Evolutionary conservation across 306 rosid species (phyloP).

Genomic region (Vicia villosa): DNA sequence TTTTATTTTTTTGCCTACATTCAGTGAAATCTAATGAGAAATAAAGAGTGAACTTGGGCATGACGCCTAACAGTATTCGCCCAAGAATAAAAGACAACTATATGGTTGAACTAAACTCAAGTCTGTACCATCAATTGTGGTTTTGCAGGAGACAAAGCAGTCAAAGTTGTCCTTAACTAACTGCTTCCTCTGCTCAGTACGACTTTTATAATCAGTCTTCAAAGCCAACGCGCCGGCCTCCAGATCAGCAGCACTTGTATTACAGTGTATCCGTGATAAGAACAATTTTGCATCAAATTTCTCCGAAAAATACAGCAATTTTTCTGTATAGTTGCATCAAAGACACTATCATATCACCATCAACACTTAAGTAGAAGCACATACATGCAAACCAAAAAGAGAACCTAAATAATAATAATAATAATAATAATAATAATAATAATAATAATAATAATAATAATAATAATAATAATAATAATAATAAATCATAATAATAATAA

Average conservation of each 20-base stretch:
- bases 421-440: neutral
- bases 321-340: slow-evolving; percentile 66
- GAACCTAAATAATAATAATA: neutral
- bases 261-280: slow-evolving; percentile 82
- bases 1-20: slow-evolving; percentile 25
- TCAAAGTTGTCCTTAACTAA: slow-evolving; percentile 98
- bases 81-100: slow-evolving; percentile 23
- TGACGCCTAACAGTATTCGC: slow-evolving; percentile 10
- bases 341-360: slow-evolving; percentile 36
- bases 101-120: slow-evolving; percentile 32
- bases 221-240: slow-evolving; percentile 86
- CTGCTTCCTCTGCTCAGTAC: slow-evolving; percentile 90
- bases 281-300: slow-evolving; percentile 86
- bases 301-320: slow-evolving; percentile 88
- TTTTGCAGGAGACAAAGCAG: slow-evolving; percentile 98
- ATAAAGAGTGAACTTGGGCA: slow-evolving; percentile 21
- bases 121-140: slow-evolving; percentile 91
- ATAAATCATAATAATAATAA: slow-evolving; percentile 1
- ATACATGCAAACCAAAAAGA: slow-evolving; percentile 14
- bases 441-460: too few relatives aligned
- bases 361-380: slow-evolving; percentile 30
- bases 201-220: slow-evolving; percentile 89
- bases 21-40: slow-evolving; percentile 16
- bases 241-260: slow-evolving; percentile 80
- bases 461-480: neutral